Conservation (phyloP, 345 rosid genomes). For the Clausena lansium region DNA sequence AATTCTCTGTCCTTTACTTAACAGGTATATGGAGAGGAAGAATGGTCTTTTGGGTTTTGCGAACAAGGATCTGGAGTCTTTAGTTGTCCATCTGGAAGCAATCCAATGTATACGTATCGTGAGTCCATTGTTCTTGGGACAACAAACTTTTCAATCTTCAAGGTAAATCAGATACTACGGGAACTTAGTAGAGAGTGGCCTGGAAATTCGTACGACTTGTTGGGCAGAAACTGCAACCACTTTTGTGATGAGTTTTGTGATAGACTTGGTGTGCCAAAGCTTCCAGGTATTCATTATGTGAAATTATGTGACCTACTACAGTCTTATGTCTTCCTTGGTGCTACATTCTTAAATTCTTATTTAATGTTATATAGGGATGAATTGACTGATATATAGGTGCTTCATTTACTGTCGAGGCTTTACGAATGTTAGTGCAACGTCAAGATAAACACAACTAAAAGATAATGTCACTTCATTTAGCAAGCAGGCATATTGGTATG, state of each 20-base stretch:
- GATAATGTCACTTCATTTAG: neutral
- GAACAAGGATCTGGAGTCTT: slow-evolving; percentile 95
- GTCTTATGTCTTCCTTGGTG: neutral
- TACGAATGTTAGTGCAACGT: neutral
- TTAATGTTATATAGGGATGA: slow-evolving; percentile 4
- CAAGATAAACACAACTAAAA: neutral
- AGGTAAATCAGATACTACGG: slow-evolving; percentile 75
- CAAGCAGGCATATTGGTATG: neutral
- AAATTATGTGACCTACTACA: slow-evolving; percentile 7
- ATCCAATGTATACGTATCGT: slow-evolving; percentile 87
- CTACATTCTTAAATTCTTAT: neutral
- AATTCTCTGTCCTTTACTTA: slow-evolving; percentile 10
- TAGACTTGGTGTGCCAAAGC: slow-evolving; percentile 83
- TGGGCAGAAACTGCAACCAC: slow-evolving; percentile 92
- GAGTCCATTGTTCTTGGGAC: slow-evolving; percentile 74
- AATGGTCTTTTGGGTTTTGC: slow-evolving; percentile 96
- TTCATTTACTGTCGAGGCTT: neutral
- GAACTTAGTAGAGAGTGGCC: slow-evolving; percentile 92
- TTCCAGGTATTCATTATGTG: slow-evolving; percentile 59
- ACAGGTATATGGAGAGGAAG: slow-evolving; percentile 85
- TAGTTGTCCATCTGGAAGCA: slow-evolving; percentile 74
- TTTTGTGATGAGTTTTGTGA: slow-evolving; percentile 88
- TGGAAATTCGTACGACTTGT: slow-evolving; percentile 69
- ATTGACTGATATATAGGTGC: neutral
- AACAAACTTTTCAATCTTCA: slow-evolving; percentile 53